A percentile compares a stretch with the other conserved stretches of the same genome.
Conservation (phyloP, 306 rosid species). For the Cicer yamashitae region DNA sequence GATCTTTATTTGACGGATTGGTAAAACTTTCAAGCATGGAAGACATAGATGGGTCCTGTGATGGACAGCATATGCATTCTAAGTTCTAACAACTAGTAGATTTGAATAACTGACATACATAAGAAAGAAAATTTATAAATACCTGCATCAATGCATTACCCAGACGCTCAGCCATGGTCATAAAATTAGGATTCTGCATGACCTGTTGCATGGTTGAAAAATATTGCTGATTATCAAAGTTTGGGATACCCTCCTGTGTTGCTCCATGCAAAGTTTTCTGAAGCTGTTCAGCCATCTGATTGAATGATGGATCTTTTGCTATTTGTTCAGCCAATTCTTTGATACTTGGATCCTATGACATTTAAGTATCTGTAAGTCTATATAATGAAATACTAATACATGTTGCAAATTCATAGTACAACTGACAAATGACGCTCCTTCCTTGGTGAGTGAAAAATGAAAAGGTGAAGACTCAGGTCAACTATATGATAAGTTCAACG, state of each 20-base stretch:
- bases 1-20: constrained; percentile 81
- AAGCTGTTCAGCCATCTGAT: constrained; percentile 98
- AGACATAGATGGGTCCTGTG: constrained; percentile 96
- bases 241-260: constrained; percentile 71
- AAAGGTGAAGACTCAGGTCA: not conserved
- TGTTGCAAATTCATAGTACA: constrained; percentile 22
- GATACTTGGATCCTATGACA: constrained; percentile 91
- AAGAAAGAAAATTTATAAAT: constrained; percentile 29
- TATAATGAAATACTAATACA: constrained; percentile 4
- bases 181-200: constrained; percentile 96
- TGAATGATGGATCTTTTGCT: constrained; percentile 93
- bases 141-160: constrained; percentile 98
- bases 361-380: constrained; percentile 31
- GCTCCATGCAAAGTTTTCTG: constrained; percentile 86
- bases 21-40: constrained; percentile 78
- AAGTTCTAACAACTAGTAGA: constrained; percentile 8
- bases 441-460: constrained; percentile 28
- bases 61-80: constrained; percentile 38
- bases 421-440: constrained; percentile 32
- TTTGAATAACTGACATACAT: constrained; percentile 7
- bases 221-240: constrained; percentile 88
- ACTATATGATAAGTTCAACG: not conserved
- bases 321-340: constrained; percentile 97
- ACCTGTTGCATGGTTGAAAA: constrained; percentile 91
- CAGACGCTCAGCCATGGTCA: constrained; percentile 98